These are phyloP conservation scores for Taiozyma sp. DNA, from an alignment of 1,139 yeast species.

Conservation along the genomic window DNA sequence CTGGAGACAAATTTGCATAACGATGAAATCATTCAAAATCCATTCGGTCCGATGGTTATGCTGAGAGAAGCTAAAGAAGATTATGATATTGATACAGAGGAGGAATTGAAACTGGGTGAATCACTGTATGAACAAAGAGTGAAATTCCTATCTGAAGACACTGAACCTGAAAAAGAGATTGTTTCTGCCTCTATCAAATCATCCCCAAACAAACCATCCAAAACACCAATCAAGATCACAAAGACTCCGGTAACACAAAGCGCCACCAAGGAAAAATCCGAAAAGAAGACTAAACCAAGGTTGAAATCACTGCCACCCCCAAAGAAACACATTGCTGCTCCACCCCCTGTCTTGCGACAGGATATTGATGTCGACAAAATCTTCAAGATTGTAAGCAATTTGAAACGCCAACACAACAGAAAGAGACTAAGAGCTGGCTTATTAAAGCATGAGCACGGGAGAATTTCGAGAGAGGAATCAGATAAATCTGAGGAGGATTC, in stretches of 20 bases:
- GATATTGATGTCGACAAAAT: constrained; percentile 22
- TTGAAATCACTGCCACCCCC: background rate
- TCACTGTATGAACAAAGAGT: constrained; percentile 62
- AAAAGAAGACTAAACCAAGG: background rate
- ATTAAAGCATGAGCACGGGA: constrained; percentile 13
- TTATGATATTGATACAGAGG: constrained; percentile 67
- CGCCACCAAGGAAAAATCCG: background rate
- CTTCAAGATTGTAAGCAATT: constrained; percentile 10
- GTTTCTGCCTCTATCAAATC: background rate
- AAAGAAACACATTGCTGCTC: background rate
- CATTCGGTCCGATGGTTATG: constrained; percentile 57
- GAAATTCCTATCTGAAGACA: constrained; percentile 42
- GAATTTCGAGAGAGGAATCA: constrained; percentile 10
- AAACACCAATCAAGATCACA: background rate
- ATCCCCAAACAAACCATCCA: background rate
- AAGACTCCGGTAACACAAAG: background rate
- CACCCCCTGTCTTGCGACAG: constrained; percentile 13
- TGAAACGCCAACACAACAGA: constrained; percentile 8
- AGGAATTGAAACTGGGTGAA: constrained; percentile 68
- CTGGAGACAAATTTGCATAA: constrained; percentile 64
- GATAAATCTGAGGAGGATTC: constrained; percentile 12
- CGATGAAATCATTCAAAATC: constrained; percentile 53
- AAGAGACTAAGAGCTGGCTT: constrained; percentile 15
- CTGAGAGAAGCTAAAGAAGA: constrained; percentile 39
- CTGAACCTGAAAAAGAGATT: constrained; percentile 8